Evolutionary conservation across 352 stramenopile genomes (phyloP), one percentile per base, ranked within the genome.

Genomic region (Globisporangium rhizosaccharum): DNA sequence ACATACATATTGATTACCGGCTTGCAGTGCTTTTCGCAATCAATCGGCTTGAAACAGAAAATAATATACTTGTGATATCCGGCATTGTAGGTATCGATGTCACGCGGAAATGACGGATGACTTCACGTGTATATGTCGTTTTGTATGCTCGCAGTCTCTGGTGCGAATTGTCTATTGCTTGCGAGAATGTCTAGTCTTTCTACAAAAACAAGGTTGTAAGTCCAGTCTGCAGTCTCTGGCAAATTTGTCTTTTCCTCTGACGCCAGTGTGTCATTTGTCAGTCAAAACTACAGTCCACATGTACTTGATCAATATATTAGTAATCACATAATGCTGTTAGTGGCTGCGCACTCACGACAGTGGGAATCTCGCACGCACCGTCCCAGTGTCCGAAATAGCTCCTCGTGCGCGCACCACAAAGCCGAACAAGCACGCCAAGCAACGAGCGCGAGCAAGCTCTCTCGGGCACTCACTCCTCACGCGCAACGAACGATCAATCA

Each of bases 371-470:
- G 41, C 41, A 45, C 39, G 14, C 41, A 10, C 41, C 4, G 18
- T 47, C 15, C 28, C 50, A 63, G 58, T 58, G 51, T 58, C n/a
- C 46, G 20, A 63, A 50, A 50, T 55, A 54, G 58, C 50, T 42
- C 44, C 3, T 54, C 42, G 30, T 12, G 25, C 23, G 14, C 9
- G 23, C 18, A 9, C 23, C 23, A 4, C 15, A 23, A 9, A 49
- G 6, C 15, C 0, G 18, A 25, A 49, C 18, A 49, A 28, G 42
- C 15, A 47, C 18, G 6, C 20, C 6, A 36, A 9, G 6, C 30
- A 36, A 36, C 30, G 30, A 36, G 30, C 30, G 6, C 30, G 30
- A 57, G 28, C 10, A 47, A 58, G 15, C 14, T 18, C 41, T 20
- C 41, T 47, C 41, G 12, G 17, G 17, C 41, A 47, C 41, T 18